Evolutionary conservation across 768 basidiomycete genomes (phyloP).

Genomic region (Grammothele lineata): DNA sequence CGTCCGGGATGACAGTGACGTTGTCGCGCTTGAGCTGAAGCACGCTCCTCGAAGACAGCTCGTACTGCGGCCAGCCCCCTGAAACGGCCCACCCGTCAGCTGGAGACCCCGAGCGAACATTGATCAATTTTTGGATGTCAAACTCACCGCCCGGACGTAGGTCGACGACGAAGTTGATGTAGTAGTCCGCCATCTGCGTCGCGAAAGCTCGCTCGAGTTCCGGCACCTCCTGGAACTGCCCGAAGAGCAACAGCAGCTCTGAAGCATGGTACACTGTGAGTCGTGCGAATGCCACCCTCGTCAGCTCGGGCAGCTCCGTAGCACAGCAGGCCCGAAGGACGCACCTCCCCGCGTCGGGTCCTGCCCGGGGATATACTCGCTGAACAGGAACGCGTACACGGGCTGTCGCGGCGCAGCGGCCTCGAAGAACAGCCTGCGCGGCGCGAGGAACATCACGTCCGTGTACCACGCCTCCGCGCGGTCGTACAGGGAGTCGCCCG

Average conservation of each 20-base stretch:
- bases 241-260: constrained; percentile 46
- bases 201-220: constrained; percentile 43
- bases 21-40: constrained; percentile 50
- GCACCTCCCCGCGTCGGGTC: constrained; percentile 44
- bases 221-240: constrained; percentile 42
- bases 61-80: constrained; percentile 48
- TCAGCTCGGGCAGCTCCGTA: too few species aligned
- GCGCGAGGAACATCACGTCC: constrained; percentile 51
- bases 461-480: constrained; percentile 55
- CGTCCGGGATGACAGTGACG: constrained; percentile 49
- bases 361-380: constrained; percentile 54
- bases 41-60: constrained; percentile 29
- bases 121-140: background rate
- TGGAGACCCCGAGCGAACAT: too few species aligned
- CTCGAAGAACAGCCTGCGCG: constrained; percentile 46
- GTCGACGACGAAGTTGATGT: constrained; percentile 53
- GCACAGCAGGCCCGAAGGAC: constrained; percentile 10
- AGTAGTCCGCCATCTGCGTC: constrained; percentile 45
- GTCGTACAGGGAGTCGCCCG: constrained; percentile 57
- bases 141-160: constrained; percentile 50
- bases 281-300: background rate
- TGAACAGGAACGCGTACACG: constrained; percentile 52
- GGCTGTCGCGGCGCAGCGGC: constrained; percentile 43
- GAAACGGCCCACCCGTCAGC: background rate
- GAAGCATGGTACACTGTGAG: constrained; percentile 45